Conservation (phyloP, 2,329 filamentous ascomycete genomes). For the Aspergillus brasiliensis region DNA sequence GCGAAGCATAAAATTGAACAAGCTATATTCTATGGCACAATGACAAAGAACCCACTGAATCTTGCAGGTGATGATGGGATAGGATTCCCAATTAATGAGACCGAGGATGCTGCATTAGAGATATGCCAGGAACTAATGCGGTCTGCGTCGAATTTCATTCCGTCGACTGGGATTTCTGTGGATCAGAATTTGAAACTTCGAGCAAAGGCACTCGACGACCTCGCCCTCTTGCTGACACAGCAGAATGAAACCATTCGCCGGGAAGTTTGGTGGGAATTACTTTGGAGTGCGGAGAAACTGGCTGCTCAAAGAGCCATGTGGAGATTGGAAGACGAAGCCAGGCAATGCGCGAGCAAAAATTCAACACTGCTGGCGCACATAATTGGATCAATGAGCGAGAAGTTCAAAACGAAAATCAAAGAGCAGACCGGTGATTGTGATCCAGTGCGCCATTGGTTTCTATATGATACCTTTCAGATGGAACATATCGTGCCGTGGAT, state of each 20-base stretch:
- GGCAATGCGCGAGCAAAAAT: slow-evolving; percentile 61
- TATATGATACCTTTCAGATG: slow-evolving; percentile 71
- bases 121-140: slow-evolving; percentile 81
- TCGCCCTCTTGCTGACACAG: slow-evolving; percentile 70
- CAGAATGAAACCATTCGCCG: slow-evolving; percentile 66
- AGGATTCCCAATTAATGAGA: slow-evolving; percentile 68
- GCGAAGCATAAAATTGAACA: slow-evolving; percentile 91
- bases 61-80: slow-evolving; percentile 70
- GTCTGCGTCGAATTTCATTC: slow-evolving; percentile 74
- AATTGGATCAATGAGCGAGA: slow-evolving; percentile 73
- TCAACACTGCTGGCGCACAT: slow-evolving; percentile 73
- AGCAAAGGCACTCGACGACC: slow-evolving; percentile 70
- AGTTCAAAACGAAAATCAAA: slow-evolving; percentile 70
- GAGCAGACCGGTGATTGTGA: slow-evolving; percentile 71
- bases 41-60: slow-evolving; percentile 82
- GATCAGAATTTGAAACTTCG: slow-evolving; percentile 78
- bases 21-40: slow-evolving; percentile 86
- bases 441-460: slow-evolving; percentile 81
- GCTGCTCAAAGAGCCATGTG: slow-evolving; percentile 77
- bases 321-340: slow-evolving; percentile 73
- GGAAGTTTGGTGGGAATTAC: slow-evolving; percentile 72
- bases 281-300: slow-evolving; percentile 92
- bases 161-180: slow-evolving; percentile 71
- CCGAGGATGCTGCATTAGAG: slow-evolving; percentile 73
- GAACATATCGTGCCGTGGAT: slow-evolving; percentile 78